These are phyloP conservation scores for Fusarium anthophilum DNA, from an alignment of 2,329 filamentous ascomycete species.

Conservation along the genomic window DNA sequence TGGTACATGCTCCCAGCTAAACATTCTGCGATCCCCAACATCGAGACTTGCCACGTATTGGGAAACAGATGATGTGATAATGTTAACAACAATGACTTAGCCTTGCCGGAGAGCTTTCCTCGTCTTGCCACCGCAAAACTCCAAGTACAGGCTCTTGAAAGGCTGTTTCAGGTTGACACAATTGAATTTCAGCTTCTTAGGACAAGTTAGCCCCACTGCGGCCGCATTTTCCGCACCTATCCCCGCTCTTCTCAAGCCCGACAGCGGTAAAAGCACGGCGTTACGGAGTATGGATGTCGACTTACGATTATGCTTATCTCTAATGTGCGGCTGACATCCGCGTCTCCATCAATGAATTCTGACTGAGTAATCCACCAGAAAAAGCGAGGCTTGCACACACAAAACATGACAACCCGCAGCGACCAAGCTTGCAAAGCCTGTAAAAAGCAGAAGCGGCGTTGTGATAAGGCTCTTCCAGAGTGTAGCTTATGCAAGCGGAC, in stretches of 20 bases:
- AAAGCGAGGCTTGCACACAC: fast-evolving
- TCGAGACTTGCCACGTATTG: too few relatives aligned
- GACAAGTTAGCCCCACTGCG: not conserved
- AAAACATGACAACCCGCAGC: not conserved
- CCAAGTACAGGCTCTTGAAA: too few relatives aligned
- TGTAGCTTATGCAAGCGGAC: not conserved
- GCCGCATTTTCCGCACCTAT: not conserved
- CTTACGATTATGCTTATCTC: not conserved
- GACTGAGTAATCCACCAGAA: too few relatives aligned
- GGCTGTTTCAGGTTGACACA: too few relatives aligned
- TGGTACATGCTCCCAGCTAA: too few relatives aligned
- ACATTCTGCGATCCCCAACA: too few relatives aligned
- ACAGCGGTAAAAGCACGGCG: not conserved
- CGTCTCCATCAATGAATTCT: fast-evolving
- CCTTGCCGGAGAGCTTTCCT: too few relatives aligned
- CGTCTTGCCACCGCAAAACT: too few relatives aligned
- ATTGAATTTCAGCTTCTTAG: too few relatives aligned
- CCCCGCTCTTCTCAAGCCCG: not conserved
- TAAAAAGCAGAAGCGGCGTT: not conserved
- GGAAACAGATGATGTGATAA: too few relatives aligned
- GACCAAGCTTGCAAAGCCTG: not conserved
- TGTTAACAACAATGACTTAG: too few relatives aligned
- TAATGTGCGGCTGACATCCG: not conserved
- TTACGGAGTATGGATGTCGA: not conserved
- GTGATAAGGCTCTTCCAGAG: not conserved